Evolutionary conservation across 2,329 filamentous ascomycete genomes (phyloP).

Genomic region (Cryphonectria parasitica): DNA sequence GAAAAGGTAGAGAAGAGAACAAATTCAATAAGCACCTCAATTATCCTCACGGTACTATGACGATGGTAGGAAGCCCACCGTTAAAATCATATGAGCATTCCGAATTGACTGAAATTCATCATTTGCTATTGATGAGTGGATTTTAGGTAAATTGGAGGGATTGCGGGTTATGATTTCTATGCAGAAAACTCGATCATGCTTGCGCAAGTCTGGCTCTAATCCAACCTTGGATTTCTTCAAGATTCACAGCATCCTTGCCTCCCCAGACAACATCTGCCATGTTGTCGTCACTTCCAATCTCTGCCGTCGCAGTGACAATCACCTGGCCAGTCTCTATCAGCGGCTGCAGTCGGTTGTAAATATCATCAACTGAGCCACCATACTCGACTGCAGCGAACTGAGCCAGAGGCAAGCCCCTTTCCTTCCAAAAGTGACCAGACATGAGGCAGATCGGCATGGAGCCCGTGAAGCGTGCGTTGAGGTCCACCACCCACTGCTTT

Average conservation of each 20-base stretch:
- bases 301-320: constrained; percentile 33
- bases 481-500: constrained; percentile 33
- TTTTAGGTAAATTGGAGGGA: background rate
- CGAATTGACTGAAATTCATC: background rate
- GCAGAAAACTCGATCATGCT: background rate
- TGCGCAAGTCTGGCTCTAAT: constrained; percentile 22
- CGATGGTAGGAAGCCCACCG: too few species aligned
- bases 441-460: constrained; percentile 35
- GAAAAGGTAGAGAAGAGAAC: too few species aligned
- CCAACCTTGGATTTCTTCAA: constrained; percentile 28
- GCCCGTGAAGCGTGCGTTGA: constrained; percentile 35
- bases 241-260: constrained; percentile 26
- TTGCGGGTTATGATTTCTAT: background rate
- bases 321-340: constrained; percentile 28
- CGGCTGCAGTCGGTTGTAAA: constrained; percentile 28
- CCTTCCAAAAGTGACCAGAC: constrained; percentile 33
- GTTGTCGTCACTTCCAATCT: constrained; percentile 28
- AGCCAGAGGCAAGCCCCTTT: constrained; percentile 29
- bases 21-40: too few species aligned
- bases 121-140: background rate
- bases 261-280: constrained; percentile 35
- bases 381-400: constrained; percentile 34
- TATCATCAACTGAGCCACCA: constrained; percentile 27
- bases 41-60: background rate
- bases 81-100: background rate